A percentile compares a stretch with the other conserved stretches of the same genome.
Conservation (phyloP, 106 monocot species). For the Iris macrosiphon region DNA sequence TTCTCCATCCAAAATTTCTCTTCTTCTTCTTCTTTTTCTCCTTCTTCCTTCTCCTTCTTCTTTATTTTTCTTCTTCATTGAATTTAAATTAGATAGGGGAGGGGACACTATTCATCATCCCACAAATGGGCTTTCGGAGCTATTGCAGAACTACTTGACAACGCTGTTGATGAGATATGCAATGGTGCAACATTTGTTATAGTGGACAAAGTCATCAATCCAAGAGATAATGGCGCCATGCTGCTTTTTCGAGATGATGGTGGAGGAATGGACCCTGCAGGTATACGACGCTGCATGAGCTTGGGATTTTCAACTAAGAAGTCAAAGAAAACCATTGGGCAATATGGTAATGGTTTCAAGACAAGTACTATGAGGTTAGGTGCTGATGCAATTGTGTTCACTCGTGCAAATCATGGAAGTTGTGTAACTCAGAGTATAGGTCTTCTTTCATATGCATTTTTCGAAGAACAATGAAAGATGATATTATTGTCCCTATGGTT, state of each 20-base stretch:
- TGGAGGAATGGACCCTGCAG: conserved; percentile 89
- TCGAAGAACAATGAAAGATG: conserved; percentile 85
- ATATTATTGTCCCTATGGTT: conserved; percentile 88
- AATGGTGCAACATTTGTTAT: conserved; percentile 83
- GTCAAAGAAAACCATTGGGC: conserved; percentile 70
- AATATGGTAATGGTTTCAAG: conserved; percentile 92
- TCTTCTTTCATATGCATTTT: conserved; percentile 82
- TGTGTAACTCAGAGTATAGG: conserved; percentile 72
- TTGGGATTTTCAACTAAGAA: conserved; percentile 88
- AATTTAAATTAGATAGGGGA: too few relatives aligned
- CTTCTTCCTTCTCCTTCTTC: too few relatives aligned
- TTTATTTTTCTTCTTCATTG: too few relatives aligned
- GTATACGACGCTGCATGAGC: conserved; percentile 82
- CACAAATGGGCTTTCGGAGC: too few relatives aligned
- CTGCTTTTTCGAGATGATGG: conserved; percentile 96
- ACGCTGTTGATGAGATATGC: conserved; percentile 60
- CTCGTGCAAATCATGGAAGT: conserved; percentile 40
- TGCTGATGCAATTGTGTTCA: conserved; percentile 78
- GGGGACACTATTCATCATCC: too few relatives aligned
- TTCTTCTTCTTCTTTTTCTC: too few relatives aligned
- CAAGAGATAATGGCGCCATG: conserved; percentile 55
- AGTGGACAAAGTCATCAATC: conserved; percentile 56
- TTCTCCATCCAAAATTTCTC: too few relatives aligned
- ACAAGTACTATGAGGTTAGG: conserved; percentile 85
- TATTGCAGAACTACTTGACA: too few relatives aligned